Evolutionary conservation across 2,329 filamentous ascomycete species (phyloP).

Genomic region (Diaporthe amygdali): DNA sequence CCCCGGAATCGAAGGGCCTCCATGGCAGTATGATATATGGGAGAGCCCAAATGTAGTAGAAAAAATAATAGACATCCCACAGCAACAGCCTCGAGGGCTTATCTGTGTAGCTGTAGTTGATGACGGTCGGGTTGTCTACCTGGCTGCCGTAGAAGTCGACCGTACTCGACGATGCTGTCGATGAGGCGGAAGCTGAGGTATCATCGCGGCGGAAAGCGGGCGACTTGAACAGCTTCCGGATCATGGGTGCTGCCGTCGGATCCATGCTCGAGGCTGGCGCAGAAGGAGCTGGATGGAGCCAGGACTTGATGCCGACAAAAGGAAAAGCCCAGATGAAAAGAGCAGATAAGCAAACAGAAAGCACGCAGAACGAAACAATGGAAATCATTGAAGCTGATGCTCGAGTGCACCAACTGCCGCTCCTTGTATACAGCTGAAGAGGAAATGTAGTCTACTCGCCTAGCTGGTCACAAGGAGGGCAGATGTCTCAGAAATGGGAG

Average conservation of each 20-base stretch:
- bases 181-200: neutral
- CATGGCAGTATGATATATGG: conserved; percentile 68
- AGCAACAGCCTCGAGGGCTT: conserved; percentile 55
- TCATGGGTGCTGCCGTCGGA: neutral
- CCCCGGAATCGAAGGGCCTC: conserved; percentile 53
- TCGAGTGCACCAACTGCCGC: neutral
- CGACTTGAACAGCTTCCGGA: neutral
- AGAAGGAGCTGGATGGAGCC: neutral
- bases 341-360: neutral
- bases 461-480: conserved; percentile 6
- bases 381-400: neutral
- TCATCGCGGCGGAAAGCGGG: neutral
- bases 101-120: conserved; percentile 67
- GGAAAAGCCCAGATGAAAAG: neutral
- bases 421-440: neutral
- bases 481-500: conserved; percentile 1
- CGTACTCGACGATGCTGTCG: neutral
- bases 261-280: neutral
- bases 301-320: neutral
- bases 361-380: neutral
- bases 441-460: neutral
- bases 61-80: conserved; percentile 61
- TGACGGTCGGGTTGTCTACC: conserved; percentile 60
- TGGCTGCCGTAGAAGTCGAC: conserved; percentile 61
- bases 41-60: conserved; percentile 59